Evolutionary conservation across 306 rosid species (phyloP).

Genomic region (Argentina anserina): DNA sequence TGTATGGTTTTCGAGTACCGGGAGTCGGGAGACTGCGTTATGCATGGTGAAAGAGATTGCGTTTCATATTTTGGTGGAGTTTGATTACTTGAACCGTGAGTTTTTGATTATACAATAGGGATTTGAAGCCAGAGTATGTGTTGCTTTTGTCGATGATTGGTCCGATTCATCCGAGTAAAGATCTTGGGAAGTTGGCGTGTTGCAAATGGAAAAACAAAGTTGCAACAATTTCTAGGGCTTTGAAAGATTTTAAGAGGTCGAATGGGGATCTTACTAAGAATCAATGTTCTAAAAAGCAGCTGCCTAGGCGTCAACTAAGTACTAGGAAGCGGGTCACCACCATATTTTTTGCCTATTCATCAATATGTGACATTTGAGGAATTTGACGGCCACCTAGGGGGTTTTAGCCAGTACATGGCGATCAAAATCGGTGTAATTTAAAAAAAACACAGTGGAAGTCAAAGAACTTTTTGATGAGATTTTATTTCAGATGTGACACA

Average conservation of each 20-base stretch:
- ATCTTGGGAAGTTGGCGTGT: slow-evolving; percentile 65
- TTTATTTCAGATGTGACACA: too few species aligned
- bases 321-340: too few species aligned
- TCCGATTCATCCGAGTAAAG: slow-evolving; percentile 82
- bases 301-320: too few species aligned
- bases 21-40: slow-evolving; percentile 62
- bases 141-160: slow-evolving; percentile 60
- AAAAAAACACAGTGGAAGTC: too few species aligned
- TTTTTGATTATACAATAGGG: slow-evolving; percentile 84
- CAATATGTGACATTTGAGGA: too few species aligned
- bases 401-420: too few species aligned
- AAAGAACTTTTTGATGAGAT: too few species aligned
- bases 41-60: slow-evolving; percentile 76
- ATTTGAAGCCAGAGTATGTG: slow-evolving; percentile 82
- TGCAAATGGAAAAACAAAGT: slow-evolving; percentile 50
- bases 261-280: slow-evolving; percentile 66
- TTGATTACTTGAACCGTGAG: slow-evolving; percentile 79
- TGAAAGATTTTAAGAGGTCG: slow-evolving; percentile 43
- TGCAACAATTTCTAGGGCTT: slow-evolving; percentile 31
- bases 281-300: too few species aligned
- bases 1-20: too few species aligned
- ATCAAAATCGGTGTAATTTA: too few species aligned
- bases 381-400: too few species aligned
- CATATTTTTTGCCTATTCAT: too few species aligned
- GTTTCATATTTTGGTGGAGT: slow-evolving; percentile 68